These are phyloP conservation scores for Pterothamnion heteromorphum DNA, from an alignment of 31 red algal species.

Conservation along the genomic window DNA sequence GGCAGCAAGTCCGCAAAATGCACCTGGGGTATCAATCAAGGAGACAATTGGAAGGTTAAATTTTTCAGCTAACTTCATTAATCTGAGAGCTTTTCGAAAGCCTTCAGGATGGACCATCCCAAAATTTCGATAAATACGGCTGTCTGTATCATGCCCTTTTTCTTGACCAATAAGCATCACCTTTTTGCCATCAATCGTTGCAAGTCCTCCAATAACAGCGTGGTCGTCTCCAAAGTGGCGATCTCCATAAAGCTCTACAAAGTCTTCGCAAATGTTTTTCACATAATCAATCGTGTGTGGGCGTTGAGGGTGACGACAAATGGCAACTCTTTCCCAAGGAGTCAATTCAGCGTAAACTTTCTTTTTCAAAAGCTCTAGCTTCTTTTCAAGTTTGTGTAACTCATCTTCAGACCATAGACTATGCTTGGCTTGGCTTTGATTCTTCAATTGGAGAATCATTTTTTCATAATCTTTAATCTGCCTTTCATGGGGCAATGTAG, in stretches of 20 bases:
- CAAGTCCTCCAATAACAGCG: constrained; percentile 52
- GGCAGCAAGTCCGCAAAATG: constrained; percentile 40
- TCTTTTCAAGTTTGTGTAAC: constrained; percentile 35
- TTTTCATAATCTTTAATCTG: no score
- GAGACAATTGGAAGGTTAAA: constrained; percentile 40
- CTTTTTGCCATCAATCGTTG: not conserved
- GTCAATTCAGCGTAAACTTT: constrained; percentile 37
- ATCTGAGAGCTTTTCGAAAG: constrained; percentile 44
- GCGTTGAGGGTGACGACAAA: not conserved
- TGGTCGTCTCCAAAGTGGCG: constrained; percentile 38
- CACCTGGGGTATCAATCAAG: constrained; percentile 51
- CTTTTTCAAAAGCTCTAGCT: not conserved
- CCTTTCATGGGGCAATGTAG: no score
- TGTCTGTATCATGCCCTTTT: constrained; percentile 43
- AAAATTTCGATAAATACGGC: constrained; percentile 32
- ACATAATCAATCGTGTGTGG: constrained; percentile 34
- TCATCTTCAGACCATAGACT: constrained; percentile 9
- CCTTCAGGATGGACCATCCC: constrained; percentile 44
- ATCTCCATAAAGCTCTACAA: constrained; percentile 39
- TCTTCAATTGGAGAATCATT: no score
- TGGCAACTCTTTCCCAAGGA: constrained; percentile 19
- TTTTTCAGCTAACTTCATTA: constrained; percentile 39
- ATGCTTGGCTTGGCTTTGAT: no score
- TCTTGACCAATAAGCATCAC: constrained; percentile 48
- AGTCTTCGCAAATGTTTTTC: constrained; percentile 18